Evolutionary conservation across 2,329 filamentous ascomycete genomes (phyloP), one percentile per base, ranked within the genome.

Genomic region (Nigrospora oryzae): DNA sequence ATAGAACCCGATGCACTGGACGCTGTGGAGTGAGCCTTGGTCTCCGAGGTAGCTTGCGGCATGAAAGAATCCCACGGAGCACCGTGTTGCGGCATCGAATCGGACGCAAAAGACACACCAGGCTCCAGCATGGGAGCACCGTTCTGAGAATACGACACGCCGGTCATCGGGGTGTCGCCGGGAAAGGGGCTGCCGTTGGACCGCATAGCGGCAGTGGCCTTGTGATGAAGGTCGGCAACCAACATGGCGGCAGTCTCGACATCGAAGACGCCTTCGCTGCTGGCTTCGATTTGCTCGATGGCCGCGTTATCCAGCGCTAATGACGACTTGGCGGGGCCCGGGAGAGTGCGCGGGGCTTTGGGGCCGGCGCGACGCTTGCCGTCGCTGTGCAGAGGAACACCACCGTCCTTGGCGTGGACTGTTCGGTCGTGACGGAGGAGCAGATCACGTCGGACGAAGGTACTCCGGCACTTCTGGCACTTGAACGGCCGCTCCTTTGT

Each of bases 401-500:
- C 91, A 56, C 91, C 91, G 71, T 98, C 93, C 71, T 97, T 97
- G 51, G 93, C 93, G 69, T 98, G 93, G 52, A 98, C 93, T 53
- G 93, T 98, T 60, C 93, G 87, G 68, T 98, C 93, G 72, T 98
- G 93, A 65, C 93, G 86, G 55, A 98, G 82, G 43, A 98, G 83
- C 51, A 98, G 78, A 70, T 98, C 93, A 68, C 93, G 88, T 65
- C 93, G 88, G 58, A 98, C 93, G 64, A 98, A 98, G 50, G 93
- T 98, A 75, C 90, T 96, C 62, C 90, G 81, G 69, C 93, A 98
- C 73, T 98, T 98, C 73, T 89, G 78, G 70, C 93, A 98, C 67
- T 97, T 97, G 78, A 98, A 98, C 34, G 93, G 93, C 51, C 93
- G 84, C 69, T 97, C 93, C 71, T 98, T 98, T 53, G 93, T 98